These are phyloP conservation scores for Plasmodium knowlesi DNA, from an alignment of 169 alveolate species.

Conservation along the genomic window DNA sequence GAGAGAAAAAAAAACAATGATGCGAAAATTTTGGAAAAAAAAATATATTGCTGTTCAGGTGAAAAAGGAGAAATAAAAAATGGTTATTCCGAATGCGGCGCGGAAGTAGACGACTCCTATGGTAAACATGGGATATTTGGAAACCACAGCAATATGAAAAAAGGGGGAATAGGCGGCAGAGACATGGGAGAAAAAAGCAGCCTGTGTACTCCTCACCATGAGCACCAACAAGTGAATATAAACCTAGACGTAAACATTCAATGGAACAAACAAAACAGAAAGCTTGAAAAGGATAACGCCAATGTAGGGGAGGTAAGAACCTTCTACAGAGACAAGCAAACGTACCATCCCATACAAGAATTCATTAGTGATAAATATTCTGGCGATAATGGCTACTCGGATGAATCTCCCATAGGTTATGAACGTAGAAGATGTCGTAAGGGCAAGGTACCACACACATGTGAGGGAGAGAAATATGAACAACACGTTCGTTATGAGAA, in stretches of 20 bases:
- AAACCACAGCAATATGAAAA: not conserved
- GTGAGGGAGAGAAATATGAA: not conserved
- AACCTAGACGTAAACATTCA: conserved; percentile 51
- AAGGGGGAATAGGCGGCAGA: not conserved
- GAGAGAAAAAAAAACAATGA: not conserved
- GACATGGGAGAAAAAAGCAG: not conserved
- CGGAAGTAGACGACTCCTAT: not conserved
- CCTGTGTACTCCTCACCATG: not conserved
- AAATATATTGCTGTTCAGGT: conserved; percentile 2
- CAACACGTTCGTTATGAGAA: not conserved
- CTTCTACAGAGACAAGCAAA: not conserved
- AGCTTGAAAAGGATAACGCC: not conserved
- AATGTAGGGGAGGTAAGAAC: not conserved
- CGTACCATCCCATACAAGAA: not conserved
- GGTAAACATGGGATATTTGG: not conserved
- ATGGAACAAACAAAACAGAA: conserved; percentile 23
- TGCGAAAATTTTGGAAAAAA: not conserved
- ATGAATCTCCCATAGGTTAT: not conserved
- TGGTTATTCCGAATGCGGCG: not conserved
- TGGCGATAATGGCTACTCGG: not conserved
- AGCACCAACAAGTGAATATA: conserved; percentile 10
- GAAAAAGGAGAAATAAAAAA: not conserved
- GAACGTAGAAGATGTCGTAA: not conserved
- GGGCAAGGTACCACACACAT: not conserved
- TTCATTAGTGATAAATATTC: not conserved